phyloP scores from a whole-genome alignment of 2,329 filamentous ascomycete genomes.

The Stagonosporopsis cucurbitacearum region DNA sequence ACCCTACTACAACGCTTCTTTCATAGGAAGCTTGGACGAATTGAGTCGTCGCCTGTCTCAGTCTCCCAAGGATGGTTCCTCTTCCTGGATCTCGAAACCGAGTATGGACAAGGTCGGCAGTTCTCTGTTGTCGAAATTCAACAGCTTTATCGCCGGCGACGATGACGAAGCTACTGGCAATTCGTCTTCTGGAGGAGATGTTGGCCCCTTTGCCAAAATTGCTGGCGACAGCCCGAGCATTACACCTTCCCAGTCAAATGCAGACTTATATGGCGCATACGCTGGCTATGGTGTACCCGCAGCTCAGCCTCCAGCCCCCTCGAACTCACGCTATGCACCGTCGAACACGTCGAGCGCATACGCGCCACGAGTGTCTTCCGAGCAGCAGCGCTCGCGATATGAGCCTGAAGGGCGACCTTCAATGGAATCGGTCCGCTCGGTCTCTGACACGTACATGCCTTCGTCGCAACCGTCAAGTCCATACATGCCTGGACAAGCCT shows the following conservation, averaged over 20 bases:
- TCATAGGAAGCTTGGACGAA: slow-evolving; percentile 82
- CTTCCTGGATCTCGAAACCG: slow-evolving; percentile 91
- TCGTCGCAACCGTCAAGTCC: slow-evolving; percentile 35
- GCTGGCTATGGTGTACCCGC: slow-evolving; percentile 57
- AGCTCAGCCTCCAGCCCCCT: slow-evolving; percentile 28
- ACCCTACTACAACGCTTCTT: slow-evolving; percentile 79
- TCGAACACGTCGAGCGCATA: slow-evolving; percentile 44
- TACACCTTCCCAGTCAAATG: slow-evolving; percentile 66
- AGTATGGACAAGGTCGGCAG: slow-evolving; percentile 96
- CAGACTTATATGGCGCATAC: slow-evolving; percentile 77
- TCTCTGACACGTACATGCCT: slow-evolving; percentile 41
- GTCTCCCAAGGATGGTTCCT: slow-evolving; percentile 79
- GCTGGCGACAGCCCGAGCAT: slow-evolving; percentile 65
- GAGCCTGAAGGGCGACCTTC: slow-evolving; percentile 53
- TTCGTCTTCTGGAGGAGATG: slow-evolving; percentile 62
- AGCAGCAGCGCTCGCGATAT: slow-evolving; percentile 57
- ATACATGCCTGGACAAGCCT: slow-evolving; percentile 41
- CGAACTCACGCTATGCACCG: slow-evolving; percentile 51
- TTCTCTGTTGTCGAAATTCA: slow-evolving; percentile 90
- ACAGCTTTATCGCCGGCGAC: slow-evolving; percentile 93
- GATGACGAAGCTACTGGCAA: slow-evolving; percentile 72
- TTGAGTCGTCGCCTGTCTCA: slow-evolving; percentile 82
- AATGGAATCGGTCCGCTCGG: slow-evolving; percentile 44
- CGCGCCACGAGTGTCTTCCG: slow-evolving; percentile 58
- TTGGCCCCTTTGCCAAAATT: slow-evolving; percentile 82